A percentile compares a stretch with the other conserved stretches of the same genome.
Evolutionary conservation across 2,329 filamentous ascomycete species (phyloP).

Genomic region (Cladophialophora chaetospira): DNA sequence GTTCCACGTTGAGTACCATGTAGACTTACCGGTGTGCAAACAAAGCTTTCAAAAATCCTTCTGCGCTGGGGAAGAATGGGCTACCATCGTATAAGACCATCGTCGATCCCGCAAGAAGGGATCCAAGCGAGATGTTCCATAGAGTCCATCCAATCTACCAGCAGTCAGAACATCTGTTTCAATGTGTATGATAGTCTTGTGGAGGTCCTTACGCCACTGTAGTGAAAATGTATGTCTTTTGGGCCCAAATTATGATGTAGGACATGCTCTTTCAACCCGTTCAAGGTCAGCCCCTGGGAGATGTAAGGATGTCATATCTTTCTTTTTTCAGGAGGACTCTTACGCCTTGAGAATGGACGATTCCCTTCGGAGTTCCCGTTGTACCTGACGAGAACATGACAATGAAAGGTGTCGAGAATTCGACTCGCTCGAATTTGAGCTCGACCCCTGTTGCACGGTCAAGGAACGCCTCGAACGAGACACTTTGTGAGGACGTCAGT

Average conservation of each 20-base stretch:
- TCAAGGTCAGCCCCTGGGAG: constrained; percentile 38
- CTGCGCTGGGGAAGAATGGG: constrained; percentile 70
- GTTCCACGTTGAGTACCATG: neutral
- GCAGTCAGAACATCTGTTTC: too few relatives aligned
- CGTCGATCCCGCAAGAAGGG: constrained; percentile 61
- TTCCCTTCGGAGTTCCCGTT: constrained; percentile 66
- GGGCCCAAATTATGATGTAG: constrained; percentile 52
- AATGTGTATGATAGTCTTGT: too few relatives aligned
- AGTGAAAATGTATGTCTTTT: constrained; percentile 47
- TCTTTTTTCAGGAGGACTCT: neutral
- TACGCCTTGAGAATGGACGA: constrained; percentile 67
- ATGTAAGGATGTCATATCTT: neutral
- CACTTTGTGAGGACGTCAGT: neutral
- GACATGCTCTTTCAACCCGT: constrained; percentile 59
- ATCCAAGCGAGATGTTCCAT: constrained; percentile 53
- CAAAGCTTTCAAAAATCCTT: constrained; percentile 55
- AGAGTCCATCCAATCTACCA: constrained; percentile 45
- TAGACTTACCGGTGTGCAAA: constrained; percentile 36
- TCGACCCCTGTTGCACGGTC: neutral
- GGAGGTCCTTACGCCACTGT: constrained; percentile 40
- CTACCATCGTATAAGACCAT: constrained; percentile 77
- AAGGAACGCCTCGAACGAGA: constrained; percentile 42
- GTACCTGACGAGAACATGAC: constrained; percentile 48
- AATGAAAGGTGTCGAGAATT: constrained; percentile 72
- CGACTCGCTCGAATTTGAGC: constrained; percentile 59